Evolutionary conservation across 345 rosid species (phyloP).

Genomic region (Salix exigua): DNA sequence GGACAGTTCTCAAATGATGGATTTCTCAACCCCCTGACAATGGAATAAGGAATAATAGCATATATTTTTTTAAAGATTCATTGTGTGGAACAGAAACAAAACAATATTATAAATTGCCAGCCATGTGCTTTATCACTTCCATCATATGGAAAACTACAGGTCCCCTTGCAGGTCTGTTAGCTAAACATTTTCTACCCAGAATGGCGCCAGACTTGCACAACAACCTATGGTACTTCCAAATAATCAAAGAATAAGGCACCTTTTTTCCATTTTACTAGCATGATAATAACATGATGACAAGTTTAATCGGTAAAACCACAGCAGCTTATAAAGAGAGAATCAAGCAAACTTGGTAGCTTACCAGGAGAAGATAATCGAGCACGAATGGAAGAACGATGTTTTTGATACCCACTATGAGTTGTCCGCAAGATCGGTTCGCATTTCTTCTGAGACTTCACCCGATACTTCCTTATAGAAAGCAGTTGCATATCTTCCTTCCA

Average conservation of each 20-base stretch:
- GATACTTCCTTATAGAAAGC: conserved; percentile 49
- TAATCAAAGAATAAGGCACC: neutral
- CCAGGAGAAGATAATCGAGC: conserved; percentile 65
- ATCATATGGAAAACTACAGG: neutral
- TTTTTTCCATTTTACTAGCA: neutral
- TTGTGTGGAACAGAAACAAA: neutral
- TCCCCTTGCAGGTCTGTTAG: neutral
- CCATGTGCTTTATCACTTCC: neutral
- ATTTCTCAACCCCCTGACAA: neutral
- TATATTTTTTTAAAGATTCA: neutral
- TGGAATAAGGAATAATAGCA: neutral
- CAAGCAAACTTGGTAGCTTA: conserved; percentile 21
- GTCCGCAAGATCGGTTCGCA: conserved; percentile 47
- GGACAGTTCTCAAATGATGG: neutral
- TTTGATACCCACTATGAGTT: conserved; percentile 46
- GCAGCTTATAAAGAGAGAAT: neutral
- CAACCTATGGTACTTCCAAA: neutral
- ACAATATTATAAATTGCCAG: too few relatives aligned
- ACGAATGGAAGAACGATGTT: conserved; percentile 64
- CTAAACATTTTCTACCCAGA: neutral
- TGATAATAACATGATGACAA: neutral
- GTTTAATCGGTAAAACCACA: neutral
- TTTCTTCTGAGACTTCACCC: conserved; percentile 67
- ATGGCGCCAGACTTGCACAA: neutral
- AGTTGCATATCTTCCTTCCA: conserved; percentile 86